A percentile compares a stretch with the other conserved stretches of the same genome.
Evolutionary conservation across 2,329 filamentous ascomycete species (phyloP).

Genomic region (Xylaria sp.): DNA sequence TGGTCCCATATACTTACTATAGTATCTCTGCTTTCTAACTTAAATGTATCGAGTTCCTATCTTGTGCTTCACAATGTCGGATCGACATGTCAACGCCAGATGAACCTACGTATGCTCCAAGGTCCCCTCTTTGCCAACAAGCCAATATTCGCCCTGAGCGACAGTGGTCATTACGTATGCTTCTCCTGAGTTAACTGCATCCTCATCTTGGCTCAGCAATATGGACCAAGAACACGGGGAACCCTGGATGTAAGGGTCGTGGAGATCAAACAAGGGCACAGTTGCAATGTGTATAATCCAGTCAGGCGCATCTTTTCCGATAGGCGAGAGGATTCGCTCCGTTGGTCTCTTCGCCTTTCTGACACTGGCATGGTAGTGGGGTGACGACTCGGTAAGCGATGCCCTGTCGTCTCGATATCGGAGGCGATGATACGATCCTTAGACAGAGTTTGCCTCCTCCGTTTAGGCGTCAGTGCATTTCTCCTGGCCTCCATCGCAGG

Average conservation of each 20-base stretch:
- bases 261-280: constrained; percentile 10
- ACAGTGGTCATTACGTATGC: not conserved
- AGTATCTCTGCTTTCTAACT: not conserved
- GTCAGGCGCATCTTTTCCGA: constrained; percentile 26
- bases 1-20: not conserved
- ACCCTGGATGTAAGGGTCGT: constrained; percentile 20
- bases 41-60: not conserved
- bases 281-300: constrained; percentile 8
- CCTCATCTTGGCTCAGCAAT: not conserved
- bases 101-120: not conserved
- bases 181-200: not conserved
- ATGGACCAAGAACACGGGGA: constrained; percentile 9
- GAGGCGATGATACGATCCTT: constrained; percentile 17
- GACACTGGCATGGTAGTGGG: constrained; percentile 25
- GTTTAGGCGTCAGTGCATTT: constrained; percentile 30
- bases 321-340: constrained; percentile 25
- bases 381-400: constrained; percentile 28
- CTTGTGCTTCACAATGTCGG: not conserved
- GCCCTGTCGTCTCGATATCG: constrained; percentile 25
- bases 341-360: not conserved
- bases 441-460: constrained; percentile 9
- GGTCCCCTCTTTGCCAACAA: not conserved
- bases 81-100: not conserved
- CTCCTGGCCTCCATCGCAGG: not conserved
- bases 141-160: not conserved